Evolutionary conservation across 2,329 filamentous ascomycete species (phyloP).

Genomic region (Rhexocercosporidium sp.): DNA sequence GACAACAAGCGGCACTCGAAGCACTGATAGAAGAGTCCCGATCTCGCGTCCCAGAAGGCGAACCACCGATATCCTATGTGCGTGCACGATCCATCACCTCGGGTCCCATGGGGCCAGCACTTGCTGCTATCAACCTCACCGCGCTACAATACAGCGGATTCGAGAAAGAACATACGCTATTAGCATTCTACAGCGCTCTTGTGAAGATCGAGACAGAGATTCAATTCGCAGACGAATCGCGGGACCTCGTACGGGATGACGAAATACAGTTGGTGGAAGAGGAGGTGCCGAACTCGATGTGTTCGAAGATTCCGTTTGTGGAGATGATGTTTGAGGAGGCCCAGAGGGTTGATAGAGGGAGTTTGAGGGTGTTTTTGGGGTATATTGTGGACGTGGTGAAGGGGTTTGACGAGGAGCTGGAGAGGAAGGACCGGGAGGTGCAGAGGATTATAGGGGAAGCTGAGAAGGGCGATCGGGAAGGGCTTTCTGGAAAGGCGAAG

Average conservation of each 20-base stretch:
- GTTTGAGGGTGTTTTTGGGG: background rate
- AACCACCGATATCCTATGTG: background rate
- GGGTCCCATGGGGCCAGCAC: background rate
- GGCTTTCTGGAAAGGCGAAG: too few relatives aligned
- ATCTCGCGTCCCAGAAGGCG: background rate
- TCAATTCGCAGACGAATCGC: background rate
- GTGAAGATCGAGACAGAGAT: background rate
- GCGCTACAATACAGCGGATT: background rate
- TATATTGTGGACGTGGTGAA: background rate
- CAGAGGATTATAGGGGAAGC: background rate
- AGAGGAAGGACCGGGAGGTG: background rate
- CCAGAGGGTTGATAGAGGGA: background rate
- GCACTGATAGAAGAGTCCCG: background rate
- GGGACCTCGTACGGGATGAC: background rate
- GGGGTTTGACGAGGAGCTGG: background rate
- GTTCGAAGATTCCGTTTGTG: slow-evolving; percentile 4
- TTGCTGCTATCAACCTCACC: background rate
- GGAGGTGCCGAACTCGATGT: background rate
- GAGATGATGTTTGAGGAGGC: slow-evolving; percentile 3
- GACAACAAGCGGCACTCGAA: background rate
- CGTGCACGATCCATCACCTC: background rate
- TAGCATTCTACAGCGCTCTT: background rate
- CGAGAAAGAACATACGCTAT: background rate
- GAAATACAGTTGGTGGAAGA: background rate
- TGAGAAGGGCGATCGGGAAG: background rate